Base-by-base conservation (phyloP, 1,139 yeast species). In the Zygoascus hellenicus region DNA sequence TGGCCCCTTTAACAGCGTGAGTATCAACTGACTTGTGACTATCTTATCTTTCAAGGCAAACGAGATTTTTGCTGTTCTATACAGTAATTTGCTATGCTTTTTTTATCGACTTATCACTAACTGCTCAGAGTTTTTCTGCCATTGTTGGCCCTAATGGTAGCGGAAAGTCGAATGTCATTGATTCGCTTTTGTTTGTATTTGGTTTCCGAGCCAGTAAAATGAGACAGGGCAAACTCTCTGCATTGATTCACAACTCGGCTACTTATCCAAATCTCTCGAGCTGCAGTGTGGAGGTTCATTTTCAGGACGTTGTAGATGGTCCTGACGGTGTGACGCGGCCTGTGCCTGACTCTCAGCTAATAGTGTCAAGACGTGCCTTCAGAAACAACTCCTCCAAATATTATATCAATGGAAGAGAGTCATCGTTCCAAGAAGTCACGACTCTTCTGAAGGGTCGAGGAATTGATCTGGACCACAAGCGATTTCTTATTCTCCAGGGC, bases 81-180 rank as follows among this genome's bases (percentile, higher is more conserved):
- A n/a, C n/a, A n/a, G n/a, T n/a, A n/a, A n/a, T n/a, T n/a, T n/a
- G n/a, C n/a, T n/a, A n/a, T n/a, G n/a, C n/a, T 13, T 36, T 32
- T 26, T 26, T 19, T 13, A 16, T 36, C 5, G 16, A 35, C 11
- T 28, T 29, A 22, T 29, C 38, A 28, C 53, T 53, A 47, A 51
- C 48, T 22, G 32, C 16, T 42, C 70, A 89, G 39, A 87, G 95
- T 2, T 94, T 94, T 62, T 87, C 96, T 7, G 97, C 99, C 0
- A 95, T 94, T 9, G 97, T 94, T n/a, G 99, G 99, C 0, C 98
- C 98, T 3, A 94, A 94, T 64, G 99, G 99, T 29, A 86, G 96
- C 36, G 98, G 98, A 7, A 92, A 92, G 66, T 90, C 97, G 10
- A 94, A 94, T 62, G 98, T 94, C 35, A 94, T 94, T 54, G 99